phyloP scores from a whole-genome alignment of 441 rosid genomes.

The Manihot esculenta region DNA sequence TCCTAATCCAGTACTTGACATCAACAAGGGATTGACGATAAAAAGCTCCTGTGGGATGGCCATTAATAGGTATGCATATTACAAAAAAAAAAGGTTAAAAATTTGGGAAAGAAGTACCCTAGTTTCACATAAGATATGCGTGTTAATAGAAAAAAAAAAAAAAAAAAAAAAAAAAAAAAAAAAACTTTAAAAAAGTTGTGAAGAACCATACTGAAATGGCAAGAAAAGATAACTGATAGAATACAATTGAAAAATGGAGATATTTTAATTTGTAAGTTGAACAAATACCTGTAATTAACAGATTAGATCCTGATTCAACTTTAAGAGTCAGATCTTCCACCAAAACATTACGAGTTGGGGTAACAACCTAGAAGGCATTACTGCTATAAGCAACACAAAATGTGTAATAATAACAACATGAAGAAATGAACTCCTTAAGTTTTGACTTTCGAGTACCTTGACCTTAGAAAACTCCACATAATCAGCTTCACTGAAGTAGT shows the following conservation, averaged over 20 bases:
- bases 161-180: neutral
- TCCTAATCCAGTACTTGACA: neutral
- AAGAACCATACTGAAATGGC: neutral
- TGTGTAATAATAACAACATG: slow-evolving; percentile 10
- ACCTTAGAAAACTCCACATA: slow-evolving; percentile 89
- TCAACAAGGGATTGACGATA: neutral
- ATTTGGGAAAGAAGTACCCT: neutral
- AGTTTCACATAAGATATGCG: neutral
- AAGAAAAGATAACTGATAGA: slow-evolving; percentile 11
- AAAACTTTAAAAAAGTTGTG: neutral
- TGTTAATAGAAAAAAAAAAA: neutral
- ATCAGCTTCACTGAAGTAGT: slow-evolving; percentile 85
- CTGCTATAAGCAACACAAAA: slow-evolving; percentile 29
- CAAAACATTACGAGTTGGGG: slow-evolving; percentile 93
- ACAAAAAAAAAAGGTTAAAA: too few relatives aligned
- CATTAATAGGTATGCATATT: neutral
- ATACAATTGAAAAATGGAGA: slow-evolving; percentile 5
- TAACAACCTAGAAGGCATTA: slow-evolving; percentile 73
- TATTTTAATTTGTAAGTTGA: slow-evolving; percentile 15
- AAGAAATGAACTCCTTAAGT: slow-evolving; percentile 14
- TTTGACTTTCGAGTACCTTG: slow-evolving; percentile 79
- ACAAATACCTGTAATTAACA: slow-evolving; percentile 87
- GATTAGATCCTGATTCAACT: slow-evolving; percentile 95
- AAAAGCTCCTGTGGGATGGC: neutral
- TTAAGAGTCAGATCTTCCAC: slow-evolving; percentile 89